Evolutionary conservation across 2,329 filamentous ascomycete genomes (phyloP).

Genomic region (Chaetomium sp.): DNA sequence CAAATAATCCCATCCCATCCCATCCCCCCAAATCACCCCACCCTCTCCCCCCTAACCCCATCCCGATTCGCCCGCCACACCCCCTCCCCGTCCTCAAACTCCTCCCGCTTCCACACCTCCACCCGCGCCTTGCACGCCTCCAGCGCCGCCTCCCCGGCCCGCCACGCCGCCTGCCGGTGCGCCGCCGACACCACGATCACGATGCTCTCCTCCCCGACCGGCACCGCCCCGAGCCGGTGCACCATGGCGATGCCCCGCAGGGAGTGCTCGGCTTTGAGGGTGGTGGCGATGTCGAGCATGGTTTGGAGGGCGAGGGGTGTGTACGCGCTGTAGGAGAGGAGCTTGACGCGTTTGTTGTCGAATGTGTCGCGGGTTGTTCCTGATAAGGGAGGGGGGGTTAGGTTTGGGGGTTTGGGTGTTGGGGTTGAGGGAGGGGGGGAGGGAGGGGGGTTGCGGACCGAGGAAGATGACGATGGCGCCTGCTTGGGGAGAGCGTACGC

Average conservation of each 20-base stretch:
- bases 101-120: conserved; percentile 96
- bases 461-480: conserved; percentile 78
- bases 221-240: conserved; percentile 82
- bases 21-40: conserved; percentile 7
- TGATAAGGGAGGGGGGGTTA: conserved; percentile 37
- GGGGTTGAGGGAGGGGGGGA: neutral
- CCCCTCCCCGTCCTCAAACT: conserved; percentile 75
- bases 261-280: conserved; percentile 60
- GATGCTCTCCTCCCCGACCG: conserved; percentile 91
- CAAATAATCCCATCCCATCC: too few species aligned
- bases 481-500: conserved; percentile 71
- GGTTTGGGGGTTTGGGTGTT: neutral
- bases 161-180: conserved; percentile 84
- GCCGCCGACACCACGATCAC: conserved; percentile 82
- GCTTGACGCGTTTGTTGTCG: conserved; percentile 67
- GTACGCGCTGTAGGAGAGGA: conserved; percentile 77
- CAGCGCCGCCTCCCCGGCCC: conserved; percentile 83
- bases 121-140: conserved; percentile 82
- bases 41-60: conserved; percentile 45
- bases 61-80: conserved; percentile 90
- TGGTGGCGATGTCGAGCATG: conserved; percentile 64
- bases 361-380: conserved; percentile 80
- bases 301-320: conserved; percentile 68
- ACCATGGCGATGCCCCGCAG: conserved; percentile 76
- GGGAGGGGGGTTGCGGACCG: conserved; percentile 47